A percentile compares a stretch with the other conserved stretches of the same genome.
Evolutionary conservation across 176 grass and related monocot genomes (phyloP).

Genomic region (Puya raimondii): DNA sequence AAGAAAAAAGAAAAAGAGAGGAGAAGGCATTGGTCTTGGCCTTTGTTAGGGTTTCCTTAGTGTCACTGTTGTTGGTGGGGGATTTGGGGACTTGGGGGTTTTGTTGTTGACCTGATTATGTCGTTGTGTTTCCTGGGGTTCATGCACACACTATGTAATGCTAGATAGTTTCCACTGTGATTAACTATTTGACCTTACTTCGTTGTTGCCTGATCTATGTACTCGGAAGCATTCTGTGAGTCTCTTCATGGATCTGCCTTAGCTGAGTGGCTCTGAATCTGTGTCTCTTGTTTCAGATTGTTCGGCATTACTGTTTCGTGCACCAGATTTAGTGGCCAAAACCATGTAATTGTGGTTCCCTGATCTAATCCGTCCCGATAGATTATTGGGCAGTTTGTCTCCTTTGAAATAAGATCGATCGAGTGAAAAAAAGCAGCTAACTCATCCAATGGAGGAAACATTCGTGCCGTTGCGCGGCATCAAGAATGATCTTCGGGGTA

Average conservation of each 20-base stretch:
- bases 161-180: not conserved
- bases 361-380: not conserved
- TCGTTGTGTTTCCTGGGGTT: not conserved
- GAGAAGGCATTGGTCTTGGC: not conserved
- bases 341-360: not conserved
- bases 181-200: not conserved
- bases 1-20: not conserved
- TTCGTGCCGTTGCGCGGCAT: conserved; percentile 86
- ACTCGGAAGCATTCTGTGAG: not conserved
- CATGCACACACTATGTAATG: not conserved
- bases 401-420: not conserved
- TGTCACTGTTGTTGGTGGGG: not conserved
- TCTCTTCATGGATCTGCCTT: not conserved
- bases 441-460: conserved; percentile 64
- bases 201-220: not conserved
- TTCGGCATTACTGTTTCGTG: not conserved
- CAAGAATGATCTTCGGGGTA: conserved; percentile 65
- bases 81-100: not conserved
- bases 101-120: not conserved
- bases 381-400: not conserved
- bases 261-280: not conserved
- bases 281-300: too few relatives aligned
- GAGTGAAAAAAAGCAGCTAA: conserved; percentile 6
- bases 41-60: not conserved
- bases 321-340: not conserved